phyloP scores from a whole-genome alignment of 441 rosid species.

The Lepidium campestre region DNA sequence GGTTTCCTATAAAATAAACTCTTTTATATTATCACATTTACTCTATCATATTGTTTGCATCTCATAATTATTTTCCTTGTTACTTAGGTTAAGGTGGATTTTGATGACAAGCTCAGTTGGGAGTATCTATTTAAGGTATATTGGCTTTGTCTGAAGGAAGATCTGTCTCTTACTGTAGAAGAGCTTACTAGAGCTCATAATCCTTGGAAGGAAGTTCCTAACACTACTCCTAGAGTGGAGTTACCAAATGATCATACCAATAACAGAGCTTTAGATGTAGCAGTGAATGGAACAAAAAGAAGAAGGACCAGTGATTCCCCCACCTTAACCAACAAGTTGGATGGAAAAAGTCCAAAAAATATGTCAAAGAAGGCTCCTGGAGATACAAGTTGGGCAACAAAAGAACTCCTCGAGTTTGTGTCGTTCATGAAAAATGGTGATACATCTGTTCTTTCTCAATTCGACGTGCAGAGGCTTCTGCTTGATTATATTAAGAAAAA shows the following conservation, averaged over 20 bases:
- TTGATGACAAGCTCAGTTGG: constrained; percentile 97
- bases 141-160: constrained; percentile 76
- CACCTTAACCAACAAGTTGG: constrained; percentile 31
- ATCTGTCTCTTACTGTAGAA: constrained; percentile 59
- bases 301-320: constrained; percentile 43
- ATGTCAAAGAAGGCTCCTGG: constrained; percentile 29
- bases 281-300: constrained; percentile 47
- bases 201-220: constrained; percentile 52
- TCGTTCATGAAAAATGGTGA: constrained; percentile 80
- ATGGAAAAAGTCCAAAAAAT: constrained; percentile 28
- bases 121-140: constrained; percentile 98
- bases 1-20: too few relatives aligned
- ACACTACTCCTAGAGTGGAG: constrained; percentile 28
- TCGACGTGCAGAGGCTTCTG: constrained; percentile 74
- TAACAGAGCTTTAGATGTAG: constrained; percentile 39
- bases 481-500: constrained; percentile 63
- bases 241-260: constrained; percentile 28
- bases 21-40: background rate
- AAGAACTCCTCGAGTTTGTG: constrained; percentile 86
- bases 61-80: background rate
- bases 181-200: constrained; percentile 59
- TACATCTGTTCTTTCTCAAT: constrained; percentile 46
- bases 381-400: constrained; percentile 70
- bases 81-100: constrained; percentile 93
- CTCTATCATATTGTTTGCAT: background rate